Evolutionary conservation across 257 asterid species (phyloP).

Genomic region (Solanum tarijense): DNA sequence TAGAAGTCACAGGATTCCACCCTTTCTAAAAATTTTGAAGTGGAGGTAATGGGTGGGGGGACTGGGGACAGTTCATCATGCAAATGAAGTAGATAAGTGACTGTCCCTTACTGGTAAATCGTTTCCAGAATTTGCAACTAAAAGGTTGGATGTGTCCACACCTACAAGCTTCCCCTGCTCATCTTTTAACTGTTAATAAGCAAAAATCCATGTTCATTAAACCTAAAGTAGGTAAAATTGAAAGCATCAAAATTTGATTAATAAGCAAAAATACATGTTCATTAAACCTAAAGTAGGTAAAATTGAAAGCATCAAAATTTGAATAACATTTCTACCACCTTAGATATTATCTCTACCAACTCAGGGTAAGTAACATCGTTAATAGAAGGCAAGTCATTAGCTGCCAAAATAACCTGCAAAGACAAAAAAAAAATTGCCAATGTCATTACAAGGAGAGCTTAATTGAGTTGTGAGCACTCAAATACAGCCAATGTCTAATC

Average conservation of each 20-base stretch:
- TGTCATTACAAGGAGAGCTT: neutral
- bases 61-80: neutral
- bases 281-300: constrained; percentile 7
- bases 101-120: constrained; percentile 77
- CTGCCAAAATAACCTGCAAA: constrained; percentile 83
- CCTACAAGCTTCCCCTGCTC: constrained; percentile 69
- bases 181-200: constrained; percentile 64
- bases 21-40: neutral
- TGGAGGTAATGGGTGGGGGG: neutral
- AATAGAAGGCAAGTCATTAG: constrained; percentile 89
- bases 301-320: constrained; percentile 1
- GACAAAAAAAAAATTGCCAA: neutral
- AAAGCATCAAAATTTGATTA: neutral
- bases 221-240: constrained; percentile 7
- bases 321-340: constrained; percentile 37
- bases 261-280: constrained; percentile 8
- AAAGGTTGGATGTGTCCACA: constrained; percentile 75
- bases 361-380: constrained; percentile 79
- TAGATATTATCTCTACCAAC: constrained; percentile 61
- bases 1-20: neutral
- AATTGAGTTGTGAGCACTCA: neutral
- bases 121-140: constrained; percentile 83
- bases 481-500: neutral
- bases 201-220: constrained; percentile 7
- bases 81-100: neutral